Conservation (phyloP, 805 yeast species). For the Candida argentea region DNA sequence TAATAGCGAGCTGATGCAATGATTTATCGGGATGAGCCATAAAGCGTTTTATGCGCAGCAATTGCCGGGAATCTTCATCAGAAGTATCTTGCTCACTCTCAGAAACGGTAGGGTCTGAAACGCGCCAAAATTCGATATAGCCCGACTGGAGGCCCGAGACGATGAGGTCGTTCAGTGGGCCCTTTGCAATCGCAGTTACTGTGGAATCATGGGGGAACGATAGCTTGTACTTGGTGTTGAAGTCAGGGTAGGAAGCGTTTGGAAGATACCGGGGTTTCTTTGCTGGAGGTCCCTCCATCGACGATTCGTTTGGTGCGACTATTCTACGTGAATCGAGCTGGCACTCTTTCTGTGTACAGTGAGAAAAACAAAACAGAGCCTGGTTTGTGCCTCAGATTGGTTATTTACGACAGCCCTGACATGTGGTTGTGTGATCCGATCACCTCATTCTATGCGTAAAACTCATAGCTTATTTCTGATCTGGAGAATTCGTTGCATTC, state of each 20-base stretch:
- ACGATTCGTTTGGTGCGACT: too few species aligned
- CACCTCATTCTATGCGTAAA: too few species aligned
- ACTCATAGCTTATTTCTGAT: too few species aligned
- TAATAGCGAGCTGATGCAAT: conserved; percentile 9
- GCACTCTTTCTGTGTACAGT: too few species aligned
- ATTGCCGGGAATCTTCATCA: conserved; percentile 3
- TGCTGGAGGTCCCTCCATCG: too few species aligned
- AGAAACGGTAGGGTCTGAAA: neutral
- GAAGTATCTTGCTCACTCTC: conserved; percentile 1
- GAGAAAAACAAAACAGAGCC: too few species aligned
- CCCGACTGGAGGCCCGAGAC: conserved; percentile 13
- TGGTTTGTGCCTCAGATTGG: too few species aligned
- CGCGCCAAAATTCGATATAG: conserved; percentile 12
- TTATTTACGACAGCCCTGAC: too few species aligned
- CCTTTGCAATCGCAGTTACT: conserved; percentile 7
- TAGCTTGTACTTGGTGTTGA: conserved; percentile 2
- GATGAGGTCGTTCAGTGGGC: conserved; percentile 7
- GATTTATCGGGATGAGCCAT: conserved; percentile 9
- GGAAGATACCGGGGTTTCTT: neutral
- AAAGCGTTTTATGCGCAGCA: conserved; percentile 9
- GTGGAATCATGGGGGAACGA: conserved; percentile 8
- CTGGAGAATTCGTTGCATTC: too few species aligned
- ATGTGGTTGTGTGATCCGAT: too few species aligned
- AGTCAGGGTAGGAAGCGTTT: neutral
- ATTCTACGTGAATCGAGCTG: too few species aligned